phyloP scores from a whole-genome alignment of 176 grass and related monocot species.

The Lolium rigidum region DNA sequence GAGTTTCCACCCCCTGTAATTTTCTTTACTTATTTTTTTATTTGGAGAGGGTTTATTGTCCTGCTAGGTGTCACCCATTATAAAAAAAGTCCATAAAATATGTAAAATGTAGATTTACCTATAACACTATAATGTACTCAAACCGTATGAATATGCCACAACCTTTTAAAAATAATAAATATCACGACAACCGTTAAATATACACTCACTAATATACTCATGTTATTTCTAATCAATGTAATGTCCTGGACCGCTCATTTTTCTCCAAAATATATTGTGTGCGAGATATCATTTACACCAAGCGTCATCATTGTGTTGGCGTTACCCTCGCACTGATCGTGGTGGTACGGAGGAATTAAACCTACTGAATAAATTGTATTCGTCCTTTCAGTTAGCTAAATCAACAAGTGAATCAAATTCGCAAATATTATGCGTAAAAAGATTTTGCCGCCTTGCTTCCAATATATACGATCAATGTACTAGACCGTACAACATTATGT shows the following conservation, averaged over 20 bases:
- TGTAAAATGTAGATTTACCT: background rate
- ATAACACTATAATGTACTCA: background rate
- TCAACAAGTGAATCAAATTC: too few species aligned
- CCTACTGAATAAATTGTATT: too few species aligned
- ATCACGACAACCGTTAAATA: background rate
- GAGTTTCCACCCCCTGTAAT: slow-evolving; percentile 43
- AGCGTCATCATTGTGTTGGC: background rate
- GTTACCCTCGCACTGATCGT: background rate
- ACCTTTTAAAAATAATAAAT: background rate
- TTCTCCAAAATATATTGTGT: background rate
- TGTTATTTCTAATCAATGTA: background rate
- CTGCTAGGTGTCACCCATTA: slow-evolving; percentile 29
- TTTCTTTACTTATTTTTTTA: slow-evolving; percentile 27
- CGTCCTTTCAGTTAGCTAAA: too few species aligned
- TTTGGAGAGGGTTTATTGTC: background rate
- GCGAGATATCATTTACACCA: background rate
- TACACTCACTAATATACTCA: background rate
- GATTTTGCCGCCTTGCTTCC: too few species aligned
- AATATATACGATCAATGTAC: background rate
- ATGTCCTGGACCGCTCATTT: background rate
- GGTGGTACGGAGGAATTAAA: background rate
- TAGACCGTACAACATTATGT: background rate
- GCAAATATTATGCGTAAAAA: too few species aligned
- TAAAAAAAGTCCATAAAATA: too few species aligned
- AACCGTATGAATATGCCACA: background rate